Evolutionary conservation across 73 alveolate genomes (phyloP), one percentile per base, ranked within the genome.

Genomic region (Effrenium voratum): DNA sequence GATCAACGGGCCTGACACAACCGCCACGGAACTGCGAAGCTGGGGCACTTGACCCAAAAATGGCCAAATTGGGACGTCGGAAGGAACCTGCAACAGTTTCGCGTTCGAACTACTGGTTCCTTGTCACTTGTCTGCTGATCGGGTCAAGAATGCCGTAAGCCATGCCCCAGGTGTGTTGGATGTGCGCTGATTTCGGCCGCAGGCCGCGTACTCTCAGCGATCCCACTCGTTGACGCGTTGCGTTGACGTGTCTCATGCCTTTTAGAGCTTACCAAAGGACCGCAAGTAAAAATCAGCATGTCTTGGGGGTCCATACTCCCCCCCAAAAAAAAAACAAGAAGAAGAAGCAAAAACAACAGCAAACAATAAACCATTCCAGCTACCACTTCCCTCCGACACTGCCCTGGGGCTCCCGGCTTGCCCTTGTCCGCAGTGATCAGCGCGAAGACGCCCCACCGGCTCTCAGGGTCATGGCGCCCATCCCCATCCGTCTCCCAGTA

Each of bases 401-500:
- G 41, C 57, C 76, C 38, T 26, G 93, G 55, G 49, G 32, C 93
- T 19, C 19, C 10, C 10, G 38, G 3, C 57, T 34, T n/a, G 19
- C 12, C 28, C 28, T 12, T 2, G 1, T 87, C 70, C 22, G 94
- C 82, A 47, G 84, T 87, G 47, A 87, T 24, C 70, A 87, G 70
- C 34, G 95, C 95, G 95, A 87, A 87, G 85, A 87, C 44, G 50
- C 95, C 95, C 95, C 95, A 87, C 70, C 95, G 95, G 50, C 72
- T 24, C 38, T 87, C 95, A 6, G 95, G 84, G 40, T n/a, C 3
- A 40, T 45, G 50, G 36, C 63, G 40, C 49, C 95, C 95, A 38
- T 87, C 95, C 47, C 95, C 95, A 68, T 87, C 95, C 38, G 95
- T 87, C 47, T 16, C 49, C 85, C 83, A 87, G 50, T 55, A 59